phyloP scores from a whole-genome alignment of 106 monocot genomes.

The Amphibolis antarctica region DNA sequence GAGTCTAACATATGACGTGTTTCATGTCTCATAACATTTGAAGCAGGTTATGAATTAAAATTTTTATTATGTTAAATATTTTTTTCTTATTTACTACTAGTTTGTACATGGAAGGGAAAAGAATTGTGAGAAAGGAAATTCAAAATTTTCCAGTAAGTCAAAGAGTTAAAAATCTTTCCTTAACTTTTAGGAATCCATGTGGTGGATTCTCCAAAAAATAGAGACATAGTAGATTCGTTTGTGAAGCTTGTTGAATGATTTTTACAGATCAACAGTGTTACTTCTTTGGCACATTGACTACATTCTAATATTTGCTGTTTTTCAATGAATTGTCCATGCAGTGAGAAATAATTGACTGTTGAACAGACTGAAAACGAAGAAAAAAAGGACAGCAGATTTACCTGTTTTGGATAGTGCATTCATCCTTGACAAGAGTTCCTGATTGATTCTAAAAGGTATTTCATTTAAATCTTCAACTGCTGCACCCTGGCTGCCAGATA shows the following conservation, averaged over 20 bases:
- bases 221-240: not conserved
- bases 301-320: too few species aligned
- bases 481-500: constrained; percentile 11
- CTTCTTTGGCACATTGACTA: too few species aligned
- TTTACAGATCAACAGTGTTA: too few species aligned
- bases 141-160: not conserved
- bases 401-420: constrained; percentile 73
- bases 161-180: not conserved
- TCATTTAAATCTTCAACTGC: constrained; percentile 48
- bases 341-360: constrained; percentile 1
- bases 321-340: too few species aligned
- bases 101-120: too few species aligned
- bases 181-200: not conserved
- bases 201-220: not conserved
- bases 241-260: too few species aligned
- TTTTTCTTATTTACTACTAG: too few species aligned
- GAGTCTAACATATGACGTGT: too few species aligned
- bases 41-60: too few species aligned
- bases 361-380: not conserved
- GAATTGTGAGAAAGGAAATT: not conserved
- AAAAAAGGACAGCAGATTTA: constrained; percentile 5
- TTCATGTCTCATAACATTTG: too few species aligned
- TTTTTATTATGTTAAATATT: too few species aligned
- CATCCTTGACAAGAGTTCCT: constrained; percentile 49
- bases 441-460: constrained; percentile 50